phyloP scores from a whole-genome alignment of 1,284 basidiomycete species.

The Abortiporus biennis region DNA sequence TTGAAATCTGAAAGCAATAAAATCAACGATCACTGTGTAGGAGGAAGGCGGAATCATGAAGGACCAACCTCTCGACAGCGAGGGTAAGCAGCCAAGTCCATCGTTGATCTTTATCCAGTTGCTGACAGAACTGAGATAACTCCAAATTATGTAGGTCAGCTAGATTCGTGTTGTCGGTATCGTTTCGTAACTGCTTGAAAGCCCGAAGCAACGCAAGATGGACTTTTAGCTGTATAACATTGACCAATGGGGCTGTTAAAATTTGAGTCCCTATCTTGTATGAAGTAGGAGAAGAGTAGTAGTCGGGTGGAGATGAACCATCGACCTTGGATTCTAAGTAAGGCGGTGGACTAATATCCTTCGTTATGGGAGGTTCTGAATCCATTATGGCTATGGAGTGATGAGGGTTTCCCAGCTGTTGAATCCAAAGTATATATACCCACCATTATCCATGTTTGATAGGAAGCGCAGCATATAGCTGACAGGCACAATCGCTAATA shows the following conservation, averaged over 20 bases:
- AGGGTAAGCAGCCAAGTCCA: slow-evolving; percentile 15
- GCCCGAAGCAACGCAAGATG: slow-evolving; percentile 13
- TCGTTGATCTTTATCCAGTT: slow-evolving; percentile 5
- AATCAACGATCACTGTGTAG: neutral
- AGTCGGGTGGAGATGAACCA: neutral
- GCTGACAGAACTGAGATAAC: slow-evolving; percentile 1
- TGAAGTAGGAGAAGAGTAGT: neutral
- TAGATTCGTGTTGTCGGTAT: slow-evolving; percentile 5
- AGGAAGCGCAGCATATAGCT: no score
- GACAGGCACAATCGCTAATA: no score
- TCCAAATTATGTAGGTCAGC: slow-evolving; percentile 1
- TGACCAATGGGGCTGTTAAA: slow-evolving; percentile 9
- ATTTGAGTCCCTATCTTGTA: slow-evolving; percentile 6
- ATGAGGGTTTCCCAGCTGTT: no score
- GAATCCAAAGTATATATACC: no score
- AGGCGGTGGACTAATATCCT: no score
- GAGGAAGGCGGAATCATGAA: neutral
- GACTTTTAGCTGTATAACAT: slow-evolving; percentile 10
- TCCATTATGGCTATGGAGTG: no score
- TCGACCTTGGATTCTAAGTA: no score
- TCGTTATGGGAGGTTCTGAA: no score
- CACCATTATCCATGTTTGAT: no score
- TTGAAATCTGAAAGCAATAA: slow-evolving; percentile 8
- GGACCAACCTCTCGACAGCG: slow-evolving; percentile 13
- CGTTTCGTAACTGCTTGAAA: slow-evolving; percentile 8